Base-by-base conservation (phyloP, 1,139 yeast genomes). In the Zygosaccharomyces pseudobailii region DNA sequence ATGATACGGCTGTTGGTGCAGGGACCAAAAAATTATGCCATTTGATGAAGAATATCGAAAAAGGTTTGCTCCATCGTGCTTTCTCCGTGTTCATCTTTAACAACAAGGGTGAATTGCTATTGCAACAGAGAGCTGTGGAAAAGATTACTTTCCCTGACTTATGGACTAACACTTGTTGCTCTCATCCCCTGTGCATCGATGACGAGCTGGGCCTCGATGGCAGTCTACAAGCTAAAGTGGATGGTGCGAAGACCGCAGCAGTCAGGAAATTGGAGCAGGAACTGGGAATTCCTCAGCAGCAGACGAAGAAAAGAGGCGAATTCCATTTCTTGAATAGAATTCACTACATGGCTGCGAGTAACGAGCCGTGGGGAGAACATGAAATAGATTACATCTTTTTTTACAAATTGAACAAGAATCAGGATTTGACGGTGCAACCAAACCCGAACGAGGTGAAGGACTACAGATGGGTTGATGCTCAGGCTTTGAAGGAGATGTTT, bases 151-250 rank as follows among this genome's bases (percentile, higher is more conserved):
- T 92, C 69, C 95, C 98, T 2, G 80, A 80, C 50, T 81, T 88
- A 84, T 92, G 99, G 99, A 92, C 99, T 36, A 92, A 92, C 67
- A 94, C 99, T 3, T 94, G 98, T 69, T 92, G 99, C 67, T 90
- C 97, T 0, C 99, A 92, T 68, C 99, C 99, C 5, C 74, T 92
- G 49, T 88, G 96, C 51, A 80, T 88, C 24, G 78, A 84, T 33
- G 72, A 80, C 35, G 99, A 92, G 68, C 72, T 89, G 62, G 97
- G 96, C 7, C 55, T 63, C 2, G 59, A 65, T 35, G 65, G 63
- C 32, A 73, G 76, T 54, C 69, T 84, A 46, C 72, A 73, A 36
- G 70, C 74, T 28, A 86, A 95, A 19, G 73, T 92, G 7, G 69
- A 70, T 23, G 98, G 98, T 48, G 95, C 80, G 46, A 87, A 83